These are phyloP conservation scores for Cercophora scortea DNA, from an alignment of 495 filamentous ascomycete genomes.

Conservation along the genomic window DNA sequence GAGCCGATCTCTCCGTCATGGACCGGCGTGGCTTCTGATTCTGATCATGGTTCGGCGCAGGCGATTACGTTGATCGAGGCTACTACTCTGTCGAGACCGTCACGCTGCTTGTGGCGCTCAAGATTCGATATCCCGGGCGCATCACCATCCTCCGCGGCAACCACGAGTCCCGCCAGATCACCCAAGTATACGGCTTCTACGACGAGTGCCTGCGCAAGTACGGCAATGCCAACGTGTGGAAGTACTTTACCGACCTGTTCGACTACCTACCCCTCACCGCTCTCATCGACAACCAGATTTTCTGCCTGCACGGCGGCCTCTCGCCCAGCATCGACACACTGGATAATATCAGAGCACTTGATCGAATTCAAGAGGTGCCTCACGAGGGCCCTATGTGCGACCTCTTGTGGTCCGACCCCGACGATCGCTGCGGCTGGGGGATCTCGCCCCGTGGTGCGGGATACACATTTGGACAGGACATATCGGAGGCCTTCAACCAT, in stretches of 20 bases:
- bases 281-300: constrained; percentile 99
- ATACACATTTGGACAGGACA: constrained; percentile 98
- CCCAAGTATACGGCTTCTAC: constrained; percentile 96
- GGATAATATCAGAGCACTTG: constrained; percentile 92
- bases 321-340: constrained; percentile 96
- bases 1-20: background rate
- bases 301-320: constrained; percentile 95
- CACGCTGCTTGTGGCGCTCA: constrained; percentile 85
- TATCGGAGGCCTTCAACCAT: constrained; percentile 98
- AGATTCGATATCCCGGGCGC: constrained; percentile 92
- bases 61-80: constrained; percentile 93
- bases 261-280: constrained; percentile 98
- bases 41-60: constrained; percentile 33
- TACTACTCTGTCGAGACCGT: constrained; percentile 98
- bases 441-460: constrained; percentile 95
- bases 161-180: constrained; percentile 96
- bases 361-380: constrained; percentile 96
- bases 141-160: constrained; percentile 96
- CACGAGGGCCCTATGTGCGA: constrained; percentile 99
- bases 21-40: background rate
- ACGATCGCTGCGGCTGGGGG: constrained; percentile 97
- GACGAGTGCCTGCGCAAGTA: constrained; percentile 97
- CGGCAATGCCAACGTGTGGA: constrained; percentile 98
- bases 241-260: constrained; percentile 98
- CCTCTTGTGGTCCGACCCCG: constrained; percentile 93